Conservation (phyloP, 768 basidiomycete species). For the Roridomyces roridus region DNA sequence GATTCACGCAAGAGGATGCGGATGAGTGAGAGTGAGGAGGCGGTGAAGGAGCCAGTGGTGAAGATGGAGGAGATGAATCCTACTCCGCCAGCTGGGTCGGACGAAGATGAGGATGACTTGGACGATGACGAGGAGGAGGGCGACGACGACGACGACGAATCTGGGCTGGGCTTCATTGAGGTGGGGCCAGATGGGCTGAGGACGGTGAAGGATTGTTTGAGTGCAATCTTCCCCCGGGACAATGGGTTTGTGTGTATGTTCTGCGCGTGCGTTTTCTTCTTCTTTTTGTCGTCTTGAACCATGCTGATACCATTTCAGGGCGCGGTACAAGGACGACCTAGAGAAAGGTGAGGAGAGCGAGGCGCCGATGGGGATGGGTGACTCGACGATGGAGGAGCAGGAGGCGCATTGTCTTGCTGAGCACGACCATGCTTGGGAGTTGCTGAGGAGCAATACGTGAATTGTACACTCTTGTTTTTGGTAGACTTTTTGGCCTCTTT, state of each 20-base stretch:
- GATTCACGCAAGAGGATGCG: conserved; percentile 5
- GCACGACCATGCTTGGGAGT: conserved; percentile 58
- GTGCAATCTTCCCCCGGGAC: conserved; percentile 44
- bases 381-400: conserved; percentile 48
- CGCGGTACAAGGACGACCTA: conserved; percentile 39
- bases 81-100: not conserved
- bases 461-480: not conserved
- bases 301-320: conserved; percentile 30
- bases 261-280: conserved; percentile 53
- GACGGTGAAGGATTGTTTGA: conserved; percentile 46
- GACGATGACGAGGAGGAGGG: conserved; percentile 10
- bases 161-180: conserved; percentile 33
- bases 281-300: not conserved
- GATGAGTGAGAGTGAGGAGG: not conserved
- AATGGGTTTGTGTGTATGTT: conserved; percentile 42
- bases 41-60: not conserved
- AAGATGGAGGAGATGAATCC: conserved; percentile 13
- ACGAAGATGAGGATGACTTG: too few relatives aligned
- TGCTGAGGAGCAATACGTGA: conserved; percentile 32
- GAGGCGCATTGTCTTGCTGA: conserved; percentile 53
- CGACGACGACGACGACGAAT: conserved; percentile 34
- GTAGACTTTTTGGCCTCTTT: not conserved
- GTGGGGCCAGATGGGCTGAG: conserved; percentile 50
- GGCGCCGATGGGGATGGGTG: conserved; percentile 41
- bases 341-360: conserved; percentile 21